Base-by-base conservation (phyloP, 257 asterid genomes). In the Nicotiana undulata region DNA sequence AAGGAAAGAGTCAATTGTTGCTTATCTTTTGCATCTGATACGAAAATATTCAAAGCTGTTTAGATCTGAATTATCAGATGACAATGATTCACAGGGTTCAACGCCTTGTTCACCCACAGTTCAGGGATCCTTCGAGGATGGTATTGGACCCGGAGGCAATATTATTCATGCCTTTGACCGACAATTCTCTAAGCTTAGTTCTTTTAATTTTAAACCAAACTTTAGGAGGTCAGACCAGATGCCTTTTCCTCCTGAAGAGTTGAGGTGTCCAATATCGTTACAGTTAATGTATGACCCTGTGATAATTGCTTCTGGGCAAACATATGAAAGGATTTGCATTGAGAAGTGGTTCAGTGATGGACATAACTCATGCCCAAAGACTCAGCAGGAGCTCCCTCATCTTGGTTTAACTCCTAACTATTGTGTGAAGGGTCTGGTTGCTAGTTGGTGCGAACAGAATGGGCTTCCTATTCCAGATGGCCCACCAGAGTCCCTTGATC, bases 331-430 rank as follows among this genome's bases (percentile, higher is more conserved):
- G 86, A 91, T 94, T 83, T 96, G 99, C 90, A 92, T 96, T 20
- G 99, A 96, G 84, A 96, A 96, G 85, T 96, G 99, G 99, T 96
- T 96, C 81, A 63, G 86, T 55, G 97, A 96, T 65, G 98, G 98
- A 77, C 98, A 94, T 81, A 92, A 91, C 80, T 93, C 98, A 13
- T 96, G 98, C 58, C 98, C 99, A 46, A 96, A 96, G 87, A 94
- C 97, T 82, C 98, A 94, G 76, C 99, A 94, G 89, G 97, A 96
- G 83, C 95, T 96, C 72, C 86, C 92, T 79, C 98, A 94, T 89
- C 94, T 94, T 83, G 90, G 89, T 67, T 86, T 93, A 86, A 96
- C 98, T 66, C 93, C 97, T 37, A 96, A 96, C 88, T 94, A 96
- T 77, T 94, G 99, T 85, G 98, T 94, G 53, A 94, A 94, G 85